Conservation (phyloP, 2,329 filamentous ascomycete species). For the Periconia sp. region DNA sequence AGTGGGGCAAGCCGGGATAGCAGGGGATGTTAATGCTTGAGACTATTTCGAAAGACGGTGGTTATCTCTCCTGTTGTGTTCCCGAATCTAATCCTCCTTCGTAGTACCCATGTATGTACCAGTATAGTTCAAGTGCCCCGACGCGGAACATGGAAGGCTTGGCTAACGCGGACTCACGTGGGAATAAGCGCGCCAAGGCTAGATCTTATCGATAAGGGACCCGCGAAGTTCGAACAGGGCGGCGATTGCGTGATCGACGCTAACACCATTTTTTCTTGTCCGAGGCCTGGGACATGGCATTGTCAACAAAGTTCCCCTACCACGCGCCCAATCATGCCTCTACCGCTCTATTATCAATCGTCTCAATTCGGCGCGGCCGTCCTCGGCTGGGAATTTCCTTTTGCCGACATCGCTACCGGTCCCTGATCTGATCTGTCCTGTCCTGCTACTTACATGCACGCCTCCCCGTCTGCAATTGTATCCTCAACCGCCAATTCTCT, state of each 20-base stretch:
- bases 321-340: conserved; percentile 31
- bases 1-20: too few species aligned
- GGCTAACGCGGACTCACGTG: too few species aligned
- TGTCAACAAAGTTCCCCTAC: conserved; percentile 10
- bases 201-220: not conserved
- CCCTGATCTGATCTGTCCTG: conserved; percentile 18
- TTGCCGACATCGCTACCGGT: conserved; percentile 32
- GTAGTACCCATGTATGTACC: too few species aligned
- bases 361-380: conserved; percentile 21
- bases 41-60: too few species aligned
- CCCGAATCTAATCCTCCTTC: too few species aligned
- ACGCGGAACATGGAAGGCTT: too few species aligned
- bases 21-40: too few species aligned
- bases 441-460: conserved; percentile 13
- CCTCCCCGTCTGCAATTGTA: conserved; percentile 18
- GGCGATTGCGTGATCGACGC: conserved; percentile 23
- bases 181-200: too few species aligned
- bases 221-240: not conserved
- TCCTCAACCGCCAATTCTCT: conserved; percentile 1
- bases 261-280: conserved; percentile 29
- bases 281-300: conserved; percentile 22
- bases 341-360: conserved; percentile 19
- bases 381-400: conserved; percentile 19
- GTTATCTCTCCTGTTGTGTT: too few species aligned
- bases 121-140: too few species aligned